Conservation (phyloP, 116 monocot genomes). For the Dioscorea cayenensis region DNA sequence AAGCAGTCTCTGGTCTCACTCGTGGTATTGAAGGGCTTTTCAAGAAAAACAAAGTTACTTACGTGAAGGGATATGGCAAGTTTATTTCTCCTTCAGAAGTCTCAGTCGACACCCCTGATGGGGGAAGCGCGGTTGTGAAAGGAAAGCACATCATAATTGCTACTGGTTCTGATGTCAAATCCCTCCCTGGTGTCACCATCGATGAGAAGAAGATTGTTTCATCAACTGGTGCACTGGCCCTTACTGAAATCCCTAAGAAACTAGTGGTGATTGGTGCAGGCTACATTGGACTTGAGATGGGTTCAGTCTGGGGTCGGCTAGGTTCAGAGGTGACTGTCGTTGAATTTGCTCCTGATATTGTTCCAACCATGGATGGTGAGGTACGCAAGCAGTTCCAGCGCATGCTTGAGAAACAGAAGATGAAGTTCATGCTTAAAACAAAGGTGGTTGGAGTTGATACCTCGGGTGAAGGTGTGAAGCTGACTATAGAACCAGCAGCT, state of each 20-base stretch:
- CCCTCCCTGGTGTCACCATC: slow-evolving; percentile 78
- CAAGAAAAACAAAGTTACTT: slow-evolving; percentile 94
- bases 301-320: slow-evolving; percentile 91
- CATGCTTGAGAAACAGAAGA: slow-evolving; percentile 77
- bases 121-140: slow-evolving; percentile 49
- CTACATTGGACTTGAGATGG: slow-evolving; percentile 98
- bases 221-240: slow-evolving; percentile 75
- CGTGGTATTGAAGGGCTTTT: slow-evolving; percentile 87
- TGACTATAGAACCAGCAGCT: slow-evolving; percentile 50
- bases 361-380: slow-evolving; percentile 67
- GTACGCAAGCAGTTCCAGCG: slow-evolving; percentile 70
- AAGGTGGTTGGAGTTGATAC: slow-evolving; percentile 59
- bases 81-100: slow-evolving; percentile 74
- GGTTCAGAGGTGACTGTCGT: slow-evolving; percentile 96
- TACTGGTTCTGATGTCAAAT: slow-evolving; percentile 93
- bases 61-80: slow-evolving; percentile 88
- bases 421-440: slow-evolving; percentile 78
- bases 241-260: slow-evolving; percentile 69
- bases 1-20: slow-evolving; percentile 87
- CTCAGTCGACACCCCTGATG: slow-evolving; percentile 70
- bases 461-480: slow-evolving; percentile 49
- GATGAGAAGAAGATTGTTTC: slow-evolving; percentile 97
- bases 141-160: slow-evolving; percentile 93
- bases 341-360: slow-evolving; percentile 69
- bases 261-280: slow-evolving; percentile 94